Conservation (phyloP, 768 basidiomycete species). For the Russula dissimulans region DNA sequence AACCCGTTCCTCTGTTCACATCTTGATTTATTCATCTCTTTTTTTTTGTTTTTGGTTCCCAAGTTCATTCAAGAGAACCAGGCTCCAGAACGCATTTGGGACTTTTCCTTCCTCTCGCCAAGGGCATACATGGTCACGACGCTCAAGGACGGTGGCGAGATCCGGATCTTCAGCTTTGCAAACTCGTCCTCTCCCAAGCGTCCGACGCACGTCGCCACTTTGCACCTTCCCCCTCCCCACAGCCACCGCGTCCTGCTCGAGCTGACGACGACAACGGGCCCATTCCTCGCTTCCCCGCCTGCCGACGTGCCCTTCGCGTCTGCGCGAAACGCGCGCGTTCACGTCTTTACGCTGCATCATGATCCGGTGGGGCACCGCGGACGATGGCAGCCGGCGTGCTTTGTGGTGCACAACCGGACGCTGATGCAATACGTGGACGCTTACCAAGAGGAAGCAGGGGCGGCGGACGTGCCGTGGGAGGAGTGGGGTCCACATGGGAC, state of each 20-base stretch:
- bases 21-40: neutral
- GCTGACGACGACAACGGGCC: constrained; percentile 24
- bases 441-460: neutral
- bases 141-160: constrained; percentile 26
- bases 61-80: constrained; percentile 28
- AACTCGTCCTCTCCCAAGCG: neutral
- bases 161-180: constrained; percentile 37
- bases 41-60: neutral
- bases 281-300: constrained; percentile 20
- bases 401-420: constrained; percentile 29
- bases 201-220: constrained; percentile 20
- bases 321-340: constrained; percentile 22
- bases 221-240: constrained; percentile 22
- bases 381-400: constrained; percentile 20
- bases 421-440: constrained; percentile 21
- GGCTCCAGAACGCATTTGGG: constrained; percentile 25
- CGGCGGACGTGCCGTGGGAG: constrained; percentile 26
- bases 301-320: constrained; percentile 20
- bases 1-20: neutral
- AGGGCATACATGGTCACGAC: constrained; percentile 38
- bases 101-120: constrained; percentile 40
- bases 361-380: constrained; percentile 7
- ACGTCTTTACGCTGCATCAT: constrained; percentile 25
- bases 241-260: constrained; percentile 11
- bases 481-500: constrained; percentile 33